Conservation (phyloP, 2,329 filamentous ascomycete genomes). For the Verticillium albo-atrum region DNA sequence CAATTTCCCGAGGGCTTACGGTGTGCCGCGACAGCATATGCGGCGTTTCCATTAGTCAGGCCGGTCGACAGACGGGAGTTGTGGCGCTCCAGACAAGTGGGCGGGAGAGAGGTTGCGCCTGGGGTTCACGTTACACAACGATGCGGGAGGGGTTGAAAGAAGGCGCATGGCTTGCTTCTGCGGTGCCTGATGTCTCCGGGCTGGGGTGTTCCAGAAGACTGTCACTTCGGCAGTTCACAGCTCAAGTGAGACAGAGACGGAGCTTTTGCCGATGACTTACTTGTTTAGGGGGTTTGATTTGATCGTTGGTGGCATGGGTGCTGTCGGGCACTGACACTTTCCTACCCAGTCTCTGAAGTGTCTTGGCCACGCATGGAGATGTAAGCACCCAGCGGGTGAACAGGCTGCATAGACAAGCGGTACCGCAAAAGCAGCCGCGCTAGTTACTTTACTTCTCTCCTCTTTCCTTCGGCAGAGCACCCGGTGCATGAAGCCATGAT, state of each 20-base stretch:
- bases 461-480: neutral
- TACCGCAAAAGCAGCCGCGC: neutral
- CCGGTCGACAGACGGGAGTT: neutral
- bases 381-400: no score
- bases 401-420: no score
- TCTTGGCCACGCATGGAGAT: no score
- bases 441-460: neutral
- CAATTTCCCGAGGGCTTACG: neutral
- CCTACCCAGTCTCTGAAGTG: no score
- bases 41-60: neutral
- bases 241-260: neutral
- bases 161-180: neutral
- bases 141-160: neutral
- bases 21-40: neutral
- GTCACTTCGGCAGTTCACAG: neutral
- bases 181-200: neutral
- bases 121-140: neutral
- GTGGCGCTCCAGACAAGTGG: neutral
- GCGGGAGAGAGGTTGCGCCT: no score
- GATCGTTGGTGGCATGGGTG: neutral
- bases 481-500: neutral
- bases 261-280: neutral
- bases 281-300: neutral
- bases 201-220: neutral
- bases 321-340: no score